Conservation (phyloP, 2,329 filamentous ascomycete species). For the Neofusicoccum parvum region DNA sequence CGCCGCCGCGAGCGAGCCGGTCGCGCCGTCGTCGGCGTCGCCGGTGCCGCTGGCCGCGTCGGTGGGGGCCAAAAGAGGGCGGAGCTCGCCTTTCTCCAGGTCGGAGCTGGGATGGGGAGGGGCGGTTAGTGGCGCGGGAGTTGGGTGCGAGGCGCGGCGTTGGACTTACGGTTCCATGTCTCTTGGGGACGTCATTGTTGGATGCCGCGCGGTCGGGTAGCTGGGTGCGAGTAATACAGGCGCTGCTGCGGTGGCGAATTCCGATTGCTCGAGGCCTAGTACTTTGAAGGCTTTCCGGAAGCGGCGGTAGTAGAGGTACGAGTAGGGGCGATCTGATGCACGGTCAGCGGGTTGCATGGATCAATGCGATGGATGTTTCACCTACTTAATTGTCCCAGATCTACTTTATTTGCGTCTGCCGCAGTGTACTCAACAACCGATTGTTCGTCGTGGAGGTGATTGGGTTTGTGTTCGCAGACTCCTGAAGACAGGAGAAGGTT, state of each 20-base stretch:
- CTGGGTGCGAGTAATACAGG: background rate
- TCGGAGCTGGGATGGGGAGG: background rate
- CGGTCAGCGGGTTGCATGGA: slow-evolving; percentile 4
- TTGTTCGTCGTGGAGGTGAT: background rate
- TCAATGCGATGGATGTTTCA: slow-evolving; percentile 13
- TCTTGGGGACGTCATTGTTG: slow-evolving; percentile 2
- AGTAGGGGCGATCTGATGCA: slow-evolving; percentile 13
- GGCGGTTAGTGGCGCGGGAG: background rate
- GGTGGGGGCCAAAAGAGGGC: slow-evolving; percentile 1
- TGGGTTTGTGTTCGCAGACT: background rate
- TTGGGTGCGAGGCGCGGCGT: background rate
- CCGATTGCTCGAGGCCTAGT: background rate
- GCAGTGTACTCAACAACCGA: background rate
- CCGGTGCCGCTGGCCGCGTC: background rate
- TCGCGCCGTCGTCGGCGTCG: background rate
- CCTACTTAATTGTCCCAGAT: background rate
- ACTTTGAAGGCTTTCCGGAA: background rate
- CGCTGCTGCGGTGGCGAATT: slow-evolving; percentile 5
- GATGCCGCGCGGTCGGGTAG: background rate
- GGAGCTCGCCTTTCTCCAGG: slow-evolving; percentile 14
- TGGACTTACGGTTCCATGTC: background rate
- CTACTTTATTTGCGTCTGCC: background rate
- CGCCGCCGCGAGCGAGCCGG: background rate
- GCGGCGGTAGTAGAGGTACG: slow-evolving; percentile 2
- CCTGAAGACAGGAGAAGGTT: slow-evolving; percentile 7